Percentiles rank a stretch among this genome's conserved stretches.
These are phyloP conservation scores for Sphaerulina musiva DNA, from an alignment of 2,329 filamentous ascomycete genomes.

Conservation along the genomic window DNA sequence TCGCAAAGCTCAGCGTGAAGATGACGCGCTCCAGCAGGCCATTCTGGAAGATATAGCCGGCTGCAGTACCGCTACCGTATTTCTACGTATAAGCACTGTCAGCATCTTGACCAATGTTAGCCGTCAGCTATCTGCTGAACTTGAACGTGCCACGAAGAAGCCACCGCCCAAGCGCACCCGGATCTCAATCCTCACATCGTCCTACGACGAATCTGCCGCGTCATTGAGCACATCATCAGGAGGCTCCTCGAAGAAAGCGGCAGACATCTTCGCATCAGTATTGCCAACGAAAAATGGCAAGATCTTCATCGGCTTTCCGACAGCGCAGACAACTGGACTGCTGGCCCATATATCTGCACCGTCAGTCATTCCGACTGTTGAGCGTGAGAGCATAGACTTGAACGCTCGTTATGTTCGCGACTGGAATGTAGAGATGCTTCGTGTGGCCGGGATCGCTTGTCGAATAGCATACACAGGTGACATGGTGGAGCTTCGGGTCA, in stretches of 20 bases:
- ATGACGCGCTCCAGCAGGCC: slow-evolving; percentile 55
- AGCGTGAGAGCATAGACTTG: slow-evolving; percentile 91
- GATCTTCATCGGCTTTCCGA: slow-evolving; percentile 96
- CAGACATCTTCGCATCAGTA: slow-evolving; percentile 83
- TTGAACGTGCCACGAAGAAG: slow-evolving; percentile 95
- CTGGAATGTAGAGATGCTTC: slow-evolving; percentile 92
- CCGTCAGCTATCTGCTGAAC: slow-evolving; percentile 67
- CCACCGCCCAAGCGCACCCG: slow-evolving; percentile 82
- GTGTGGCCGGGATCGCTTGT: slow-evolving; percentile 82
- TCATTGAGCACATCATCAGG: slow-evolving; percentile 52
- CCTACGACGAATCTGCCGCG: slow-evolving; percentile 71
- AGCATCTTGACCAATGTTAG: slow-evolving; percentile 70
- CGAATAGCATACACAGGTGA: slow-evolving; percentile 82
- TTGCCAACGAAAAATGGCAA: slow-evolving; percentile 81
- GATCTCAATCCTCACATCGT: slow-evolving; percentile 82
- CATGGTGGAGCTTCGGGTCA: slow-evolving; percentile 66
- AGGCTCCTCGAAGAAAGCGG: slow-evolving; percentile 49
- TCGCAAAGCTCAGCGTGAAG: slow-evolving; percentile 55
- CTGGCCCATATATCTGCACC: slow-evolving; percentile 92
- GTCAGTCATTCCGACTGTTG: slow-evolving; percentile 93
- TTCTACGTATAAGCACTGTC: slow-evolving; percentile 80
- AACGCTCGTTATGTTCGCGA: slow-evolving; percentile 91
- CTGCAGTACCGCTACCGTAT: slow-evolving; percentile 69
- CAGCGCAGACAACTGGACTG: slow-evolving; percentile 90
- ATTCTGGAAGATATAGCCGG: slow-evolving; percentile 67